These are phyloP conservation scores for Pseudozyma flocculosa DNA, from an alignment of 1,284 basidiomycete genomes.

Conservation along the genomic window DNA sequence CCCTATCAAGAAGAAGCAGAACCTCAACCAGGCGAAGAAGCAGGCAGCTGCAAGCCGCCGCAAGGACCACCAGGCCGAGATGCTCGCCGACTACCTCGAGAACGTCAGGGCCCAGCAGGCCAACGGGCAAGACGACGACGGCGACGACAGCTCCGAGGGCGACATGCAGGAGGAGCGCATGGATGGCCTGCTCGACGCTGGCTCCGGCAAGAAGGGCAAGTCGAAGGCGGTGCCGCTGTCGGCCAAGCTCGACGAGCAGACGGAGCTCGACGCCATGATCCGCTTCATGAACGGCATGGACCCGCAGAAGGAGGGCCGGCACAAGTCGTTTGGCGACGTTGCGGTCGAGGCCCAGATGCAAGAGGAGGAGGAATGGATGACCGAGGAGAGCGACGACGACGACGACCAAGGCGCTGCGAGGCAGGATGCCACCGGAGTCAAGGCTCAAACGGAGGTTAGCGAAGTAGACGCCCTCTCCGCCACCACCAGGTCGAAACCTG, in stretches of 20 bases:
- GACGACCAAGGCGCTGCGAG: slow-evolving; percentile 5
- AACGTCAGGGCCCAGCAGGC: slow-evolving; percentile 39
- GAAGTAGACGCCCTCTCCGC: too few species aligned
- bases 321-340: slow-evolving; percentile 47
- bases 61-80: slow-evolving; percentile 39
- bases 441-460: too few species aligned
- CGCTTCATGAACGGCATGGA: slow-evolving; percentile 52
- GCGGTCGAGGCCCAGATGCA: slow-evolving; percentile 31
- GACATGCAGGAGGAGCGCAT: slow-evolving; percentile 16
- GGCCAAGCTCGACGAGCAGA: slow-evolving; percentile 21
- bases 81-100: slow-evolving; percentile 53
- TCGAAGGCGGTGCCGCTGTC: slow-evolving; percentile 17
- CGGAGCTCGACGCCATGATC: slow-evolving; percentile 42
- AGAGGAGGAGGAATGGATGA: slow-evolving; percentile 50
- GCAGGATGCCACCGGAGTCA: too few species aligned
- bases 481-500: too few species aligned
- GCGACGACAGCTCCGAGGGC: slow-evolving; percentile 3
- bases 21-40: not conserved
- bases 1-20: not conserved
- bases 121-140: slow-evolving; percentile 12
- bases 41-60: slow-evolving; percentile 8
- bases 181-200: slow-evolving; percentile 6
- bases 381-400: slow-evolving; percentile 30
- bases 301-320: slow-evolving; percentile 38
- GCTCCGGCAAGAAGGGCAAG: slow-evolving; percentile 13